A percentile compares a stretch with the other conserved stretches of the same genome.
These are phyloP conservation scores for Trapa incisa DNA, from an alignment of 345 rosid species.

Conservation along the genomic window DNA sequence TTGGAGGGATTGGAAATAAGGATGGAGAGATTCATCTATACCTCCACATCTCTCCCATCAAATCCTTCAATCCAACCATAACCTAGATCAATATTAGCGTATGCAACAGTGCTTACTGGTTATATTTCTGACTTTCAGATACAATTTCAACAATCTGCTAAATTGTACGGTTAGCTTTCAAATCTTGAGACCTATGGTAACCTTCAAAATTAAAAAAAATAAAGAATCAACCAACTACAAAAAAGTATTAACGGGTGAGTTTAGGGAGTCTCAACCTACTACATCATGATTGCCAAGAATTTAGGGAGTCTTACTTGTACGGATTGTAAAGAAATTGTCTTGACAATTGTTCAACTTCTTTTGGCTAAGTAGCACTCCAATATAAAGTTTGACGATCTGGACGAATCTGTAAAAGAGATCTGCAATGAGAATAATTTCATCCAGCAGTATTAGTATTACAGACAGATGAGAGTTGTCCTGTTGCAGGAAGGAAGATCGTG, in stretches of 20 bases:
- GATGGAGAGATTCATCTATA: too few relatives aligned
- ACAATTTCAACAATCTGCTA: constrained; percentile 85
- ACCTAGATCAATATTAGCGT: neutral
- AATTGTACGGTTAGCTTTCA: constrained; percentile 94
- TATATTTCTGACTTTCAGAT: constrained; percentile 88
- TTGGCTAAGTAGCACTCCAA: constrained; percentile 99
- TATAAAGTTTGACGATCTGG: constrained; percentile 96
- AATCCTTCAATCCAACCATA: neutral
- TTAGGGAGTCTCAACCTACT: neutral
- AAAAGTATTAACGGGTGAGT: neutral
- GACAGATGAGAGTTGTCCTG: neutral
- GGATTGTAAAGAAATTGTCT: constrained; percentile 85
- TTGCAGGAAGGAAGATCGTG: neutral
- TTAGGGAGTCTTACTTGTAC: constrained; percentile 54
- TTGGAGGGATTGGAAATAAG: too few relatives aligned
- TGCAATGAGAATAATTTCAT: constrained; percentile 14
- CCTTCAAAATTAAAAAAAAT: constrained; percentile 30
- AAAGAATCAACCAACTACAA: constrained; percentile 3
- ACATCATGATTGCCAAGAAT: neutral
- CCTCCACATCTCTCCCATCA: too few relatives aligned
- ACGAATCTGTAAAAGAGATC: constrained; percentile 34
- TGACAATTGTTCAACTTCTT: constrained; percentile 89
- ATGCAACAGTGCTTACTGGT: constrained; percentile 35
- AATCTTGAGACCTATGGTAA: constrained; percentile 80
- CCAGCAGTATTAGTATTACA: neutral